Evolutionary conservation across 2,329 filamentous ascomycete species (phyloP), one percentile per base, ranked within the genome.

Genomic region (Fusarium sp.): DNA sequence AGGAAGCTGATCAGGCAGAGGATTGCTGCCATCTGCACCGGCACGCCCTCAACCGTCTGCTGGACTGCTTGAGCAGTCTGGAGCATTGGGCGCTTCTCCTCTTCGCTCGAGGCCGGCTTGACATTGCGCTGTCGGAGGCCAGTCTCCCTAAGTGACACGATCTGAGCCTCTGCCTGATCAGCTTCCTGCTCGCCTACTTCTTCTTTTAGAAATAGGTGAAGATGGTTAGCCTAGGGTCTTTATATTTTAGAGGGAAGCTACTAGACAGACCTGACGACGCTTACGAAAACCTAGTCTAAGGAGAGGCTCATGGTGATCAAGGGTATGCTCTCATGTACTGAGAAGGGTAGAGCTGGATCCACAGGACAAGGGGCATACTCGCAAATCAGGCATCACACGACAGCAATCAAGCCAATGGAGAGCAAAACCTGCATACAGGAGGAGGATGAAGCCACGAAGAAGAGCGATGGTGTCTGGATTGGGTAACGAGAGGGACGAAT

Each of bases 111-210:
- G 13, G 80, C 73, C 40, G 77, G 79, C 73, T 86, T 87, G 14
- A 85, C 83, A 83, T 96, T 97, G 73, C 93, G 88, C 83, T 97
- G 92, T 76, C 93, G 86, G 65, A 97, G 81, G 33, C 91, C 92
- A 61, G 88, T 85, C 60, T 93, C 90, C 75, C 90, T 90, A 72
- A 96, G 83, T 65, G 85, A 84, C 61, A 88, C 83, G 69, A 97
- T 91, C 67, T 90, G 88, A 27, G 89, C 20, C 83, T 99, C 44
- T 97, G 94, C 78, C 84, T 99, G 75, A 75, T 97, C 69, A 94
- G 93, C 84, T 99, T 99, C 83, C 81, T 99, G 77, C 87, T 98
- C 74, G 96, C 93, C 60, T 99, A 97, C 82, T 88, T 98, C 80
- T 93, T 99, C 84, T 99, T 99, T 81, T 99, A 89, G 85, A 60